Base-by-base conservation (phyloP, 2,329 filamentous ascomycete species). In the Penicillium expansum region DNA sequence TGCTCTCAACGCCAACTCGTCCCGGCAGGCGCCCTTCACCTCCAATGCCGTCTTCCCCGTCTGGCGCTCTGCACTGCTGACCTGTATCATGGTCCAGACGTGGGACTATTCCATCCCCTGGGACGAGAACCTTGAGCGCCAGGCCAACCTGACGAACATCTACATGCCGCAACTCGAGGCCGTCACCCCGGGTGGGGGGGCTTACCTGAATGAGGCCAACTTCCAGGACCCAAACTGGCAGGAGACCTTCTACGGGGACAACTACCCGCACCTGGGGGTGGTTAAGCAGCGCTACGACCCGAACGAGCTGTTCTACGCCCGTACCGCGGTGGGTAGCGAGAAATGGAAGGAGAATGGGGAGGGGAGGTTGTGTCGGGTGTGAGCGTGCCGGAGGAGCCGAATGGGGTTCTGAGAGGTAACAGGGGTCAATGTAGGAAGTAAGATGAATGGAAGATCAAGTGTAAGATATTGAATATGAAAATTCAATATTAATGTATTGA, bases 251-350 rank as follows among this genome's bases (percentile, higher is more conserved):
- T 47, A 18, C 3, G 55, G 50, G 13, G 22, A 39, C 7, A 44
- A 57, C n/a, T 57, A 54, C n/a, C 20, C 4, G 4, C 44, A 44
- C 9, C 45, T 57, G 29, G 18, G 27, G 3, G n/a, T n/a, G 5
- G 42, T 57, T 30, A 57, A 57, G 37, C 3, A 38, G 9, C 24
- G 18, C 7, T 57, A 35, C 14, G 55, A 57, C 18, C 50, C 55
- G 27, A 35, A 57, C 3, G 44, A 43, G 8, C 30, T 57, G 29
- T 50, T 57, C 29, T 48, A 47, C 10, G 43, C 42, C 14, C 43
- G 22, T 6, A 24, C 18, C 2, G 50, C 49, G 14, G 55, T 57
- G 9, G 50, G 55, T 14, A 54, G 50, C 16, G 55, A 54, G 43
- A 18, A 24, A 9, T 53, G 54, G 48, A 38, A 52, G 22, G 48